phyloP scores from a whole-genome alignment of 495 filamentous ascomycete genomes.

The Physcia stellaris region DNA sequence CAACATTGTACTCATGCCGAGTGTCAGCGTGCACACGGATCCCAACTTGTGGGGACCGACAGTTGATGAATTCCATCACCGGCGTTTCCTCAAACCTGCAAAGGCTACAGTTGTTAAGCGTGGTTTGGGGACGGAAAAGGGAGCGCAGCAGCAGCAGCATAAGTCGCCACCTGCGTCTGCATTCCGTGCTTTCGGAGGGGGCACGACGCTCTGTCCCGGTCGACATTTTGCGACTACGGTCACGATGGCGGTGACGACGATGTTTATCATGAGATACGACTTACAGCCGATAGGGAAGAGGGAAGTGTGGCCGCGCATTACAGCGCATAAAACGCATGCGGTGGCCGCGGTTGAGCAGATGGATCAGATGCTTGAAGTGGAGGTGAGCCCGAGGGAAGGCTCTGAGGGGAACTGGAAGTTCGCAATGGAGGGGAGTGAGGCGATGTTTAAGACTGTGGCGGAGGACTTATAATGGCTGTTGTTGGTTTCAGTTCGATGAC shows the following conservation, averaged over 20 bases:
- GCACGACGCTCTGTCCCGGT: constrained; percentile 31
- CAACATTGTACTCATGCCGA: constrained; percentile 19
- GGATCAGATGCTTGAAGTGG: no score
- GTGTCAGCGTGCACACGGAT: constrained; percentile 11
- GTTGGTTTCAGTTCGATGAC: no score
- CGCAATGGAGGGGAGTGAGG: no score
- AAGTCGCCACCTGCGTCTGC: constrained; percentile 8
- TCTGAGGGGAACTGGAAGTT: no score
- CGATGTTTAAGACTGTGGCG: no score
- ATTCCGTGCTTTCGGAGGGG: constrained; percentile 30
- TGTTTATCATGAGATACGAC: constrained; percentile 30
- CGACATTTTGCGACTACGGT: constrained; percentile 32
- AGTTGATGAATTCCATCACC: constrained; percentile 17
- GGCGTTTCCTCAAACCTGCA: constrained; percentile 21
- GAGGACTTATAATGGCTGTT: no score
- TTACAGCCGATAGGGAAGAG: no score
- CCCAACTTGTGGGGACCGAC: constrained; percentile 19
- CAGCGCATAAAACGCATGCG: no score
- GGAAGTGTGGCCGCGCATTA: no score
- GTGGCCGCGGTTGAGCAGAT: no score
- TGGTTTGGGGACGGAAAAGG: background rate
- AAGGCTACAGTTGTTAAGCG: background rate
- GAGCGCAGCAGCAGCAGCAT: background rate
- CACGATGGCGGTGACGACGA: constrained; percentile 24
- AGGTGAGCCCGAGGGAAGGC: no score